Base-by-base conservation (phyloP, 2,329 filamentous ascomycete genomes). In the Lecanicillium sp. region DNA sequence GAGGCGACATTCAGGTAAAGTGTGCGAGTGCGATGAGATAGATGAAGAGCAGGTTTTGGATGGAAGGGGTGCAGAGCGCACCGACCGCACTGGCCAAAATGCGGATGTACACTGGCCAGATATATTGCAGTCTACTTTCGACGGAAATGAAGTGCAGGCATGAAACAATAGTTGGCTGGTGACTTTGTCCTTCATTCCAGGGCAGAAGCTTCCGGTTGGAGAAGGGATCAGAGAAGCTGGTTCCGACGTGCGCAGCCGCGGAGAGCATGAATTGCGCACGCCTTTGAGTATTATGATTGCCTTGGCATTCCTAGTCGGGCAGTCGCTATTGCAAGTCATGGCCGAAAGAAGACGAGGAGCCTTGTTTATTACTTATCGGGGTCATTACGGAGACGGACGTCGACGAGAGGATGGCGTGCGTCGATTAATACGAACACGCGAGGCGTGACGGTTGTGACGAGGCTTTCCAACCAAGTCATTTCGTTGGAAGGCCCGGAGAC, bases 41-140 rank as follows among this genome's bases (percentile, higher is more conserved):
- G 40, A 43, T 21, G 35, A 24, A 37, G n/a, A n/a, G n/a, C n/a
- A n/a, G n/a, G n/a, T n/a, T n/a, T n/a, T n/a, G n/a, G n/a, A n/a
- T n/a, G 33, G 43, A 45, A 26, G 26, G 17, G 19, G 21, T 33
- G 35, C 32, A 32, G 36, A 47, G 33, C 36, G 30, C 36, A 36
- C 7, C 24, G 12, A 3, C 38, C 29, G 14, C 23, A 38, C 44
- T 37, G 26, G 19, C 17, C 8, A 32, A 21, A 40, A 33, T 33
- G 36, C 27, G 36, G 36, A 27, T 26, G 43, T 23, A 15, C 10
- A 41, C 12, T 14, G 27, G 27, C 27, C 27, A 47, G 44, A 47
- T 47, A 35, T n/a, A 47, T 47, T 47, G 29, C 21, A 40, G 20
- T n/a, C 23, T 20, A 39, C 24, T 33, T 40, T 29, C 26, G 12